Evolutionary conservation across 257 asterid species (phyloP), one percentile per base, ranked within the genome.

Genomic region (Penstemon eatonii): DNA sequence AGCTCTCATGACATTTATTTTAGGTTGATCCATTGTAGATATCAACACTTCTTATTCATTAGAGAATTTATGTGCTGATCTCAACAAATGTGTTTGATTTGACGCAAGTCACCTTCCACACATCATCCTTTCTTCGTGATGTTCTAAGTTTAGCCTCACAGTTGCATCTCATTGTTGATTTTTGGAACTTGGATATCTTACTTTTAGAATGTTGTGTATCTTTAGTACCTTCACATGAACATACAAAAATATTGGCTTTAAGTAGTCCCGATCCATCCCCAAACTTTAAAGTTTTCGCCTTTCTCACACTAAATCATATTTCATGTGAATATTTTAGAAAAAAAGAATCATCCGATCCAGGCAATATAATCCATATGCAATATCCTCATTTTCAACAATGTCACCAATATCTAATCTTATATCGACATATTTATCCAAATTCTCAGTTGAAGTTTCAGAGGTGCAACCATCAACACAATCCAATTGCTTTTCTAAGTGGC

Each of bases 331-430:
- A 56, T 33, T 8, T 56, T 15, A 15, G 18, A 15, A 15, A 15
- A 15, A 15, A 15, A 15, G 18, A 15, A 15, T 15, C 18, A 15
- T 15, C 18, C 18, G 18, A 15, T 15, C 18, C 18, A 15, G 18
- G 5, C 11, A 19, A 25, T 56, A 56, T 33, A 56, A 56, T 19
- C 42, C 62, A 56, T 54, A 15, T 8, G 59, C 59, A 54, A 18
- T 33, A 54, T 54, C 3, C 33, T 54, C 59, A 54, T 54, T 54
- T 54, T 54, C 59, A 12, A 54, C 38, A 54, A 54, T 33, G n/a
- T 54, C 36, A 54, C 4, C 11, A 6, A 5, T 10, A 8, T 54
- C 57, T 13, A 52, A 52, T 52, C 7, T 52, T 11, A 7, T 52
- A 7, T 52, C 57, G 19, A 12, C 3, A 8, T 52, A 2, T 10